A percentile compares a stretch with the other conserved stretches of the same genome.
These are phyloP conservation scores for Potentilla sterilis DNA, from an alignment of 306 rosid species.

Conservation along the genomic window DNA sequence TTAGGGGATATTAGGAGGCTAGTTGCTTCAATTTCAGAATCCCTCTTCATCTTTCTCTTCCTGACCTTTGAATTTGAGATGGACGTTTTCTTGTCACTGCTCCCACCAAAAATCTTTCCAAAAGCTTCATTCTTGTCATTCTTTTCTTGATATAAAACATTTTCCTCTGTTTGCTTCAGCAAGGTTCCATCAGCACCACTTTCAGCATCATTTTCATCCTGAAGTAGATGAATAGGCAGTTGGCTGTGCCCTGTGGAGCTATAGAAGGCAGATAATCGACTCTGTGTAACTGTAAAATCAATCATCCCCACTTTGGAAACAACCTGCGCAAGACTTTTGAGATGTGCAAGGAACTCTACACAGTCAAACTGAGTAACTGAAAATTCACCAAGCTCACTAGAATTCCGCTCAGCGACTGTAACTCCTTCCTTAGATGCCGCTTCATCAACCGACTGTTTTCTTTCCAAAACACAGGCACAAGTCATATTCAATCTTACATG, in stretches of 20 bases:
- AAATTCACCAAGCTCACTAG: constrained; percentile 35
- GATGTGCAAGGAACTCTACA: constrained; percentile 28
- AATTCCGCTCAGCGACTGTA: constrained; percentile 4
- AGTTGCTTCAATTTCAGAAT: constrained; percentile 16
- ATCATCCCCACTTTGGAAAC: constrained; percentile 34
- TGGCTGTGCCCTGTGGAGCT: constrained; percentile 40
- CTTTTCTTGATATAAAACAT: background rate
- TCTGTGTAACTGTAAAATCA: constrained; percentile 33
- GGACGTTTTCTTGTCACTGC: constrained; percentile 3
- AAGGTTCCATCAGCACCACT: background rate
- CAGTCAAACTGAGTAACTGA: constrained; percentile 35
- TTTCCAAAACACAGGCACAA: constrained; percentile 32
- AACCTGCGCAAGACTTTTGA: constrained; percentile 36
- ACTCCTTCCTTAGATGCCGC: constrained; percentile 22
- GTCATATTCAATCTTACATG: constrained; percentile 42
- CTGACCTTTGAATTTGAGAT: constrained; percentile 7
- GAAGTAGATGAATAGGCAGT: constrained; percentile 42
- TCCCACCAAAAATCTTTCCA: background rate
- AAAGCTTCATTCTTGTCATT: constrained; percentile 15
- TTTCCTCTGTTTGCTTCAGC: constrained; percentile 15
- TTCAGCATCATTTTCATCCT: constrained; percentile 26
- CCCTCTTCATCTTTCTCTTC: constrained; percentile 34
- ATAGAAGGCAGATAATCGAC: constrained; percentile 46
- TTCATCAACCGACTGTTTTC: constrained; percentile 8
- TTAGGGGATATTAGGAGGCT: background rate